Evolutionary conservation across 2,329 filamentous ascomycete species (phyloP).

Genomic region (Madurella mycetomatis): DNA sequence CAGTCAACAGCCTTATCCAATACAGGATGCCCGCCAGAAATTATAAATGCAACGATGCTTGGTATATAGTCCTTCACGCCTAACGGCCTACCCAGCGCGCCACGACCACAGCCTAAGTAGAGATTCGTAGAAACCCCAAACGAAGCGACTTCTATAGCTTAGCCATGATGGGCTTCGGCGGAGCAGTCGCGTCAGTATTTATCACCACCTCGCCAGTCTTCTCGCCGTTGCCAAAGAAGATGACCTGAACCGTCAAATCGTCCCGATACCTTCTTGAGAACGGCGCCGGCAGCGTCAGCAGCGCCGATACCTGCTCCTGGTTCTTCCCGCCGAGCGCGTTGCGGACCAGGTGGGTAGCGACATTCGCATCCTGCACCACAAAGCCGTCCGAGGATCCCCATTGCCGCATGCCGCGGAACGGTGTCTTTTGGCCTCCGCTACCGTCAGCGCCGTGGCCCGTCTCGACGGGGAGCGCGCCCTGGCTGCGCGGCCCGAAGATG

Average conservation of each 20-base stretch:
- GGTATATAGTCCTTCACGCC: slow-evolving; percentile 16
- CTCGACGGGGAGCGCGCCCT: slow-evolving; percentile 69
- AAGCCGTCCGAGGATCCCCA: slow-evolving; percentile 86
- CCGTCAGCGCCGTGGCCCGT: slow-evolving; percentile 38
- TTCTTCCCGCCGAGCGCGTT: slow-evolving; percentile 94
- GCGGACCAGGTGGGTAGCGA: slow-evolving; percentile 88
- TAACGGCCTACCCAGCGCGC: slow-evolving; percentile 1
- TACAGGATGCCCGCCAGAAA: neutral
- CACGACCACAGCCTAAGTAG: neutral
- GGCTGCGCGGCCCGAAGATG: slow-evolving; percentile 50
- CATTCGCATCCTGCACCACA: slow-evolving; percentile 91
- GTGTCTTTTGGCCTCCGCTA: slow-evolving; percentile 71
- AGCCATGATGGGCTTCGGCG: slow-evolving; percentile 32
- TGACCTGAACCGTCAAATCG: slow-evolving; percentile 94
- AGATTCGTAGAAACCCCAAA: neutral
- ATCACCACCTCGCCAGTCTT: slow-evolving; percentile 73
- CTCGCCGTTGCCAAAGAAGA: slow-evolving; percentile 87
- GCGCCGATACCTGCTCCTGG: slow-evolving; percentile 84
- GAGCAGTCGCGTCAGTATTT: slow-evolving; percentile 81
- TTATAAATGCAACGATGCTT: neutral
- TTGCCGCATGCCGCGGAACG: slow-evolving; percentile 80
- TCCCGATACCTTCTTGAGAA: slow-evolving; percentile 91
- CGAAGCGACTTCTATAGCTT: slow-evolving; percentile 21
- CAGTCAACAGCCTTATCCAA: neutral
- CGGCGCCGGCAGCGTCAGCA: slow-evolving; percentile 86